Evolutionary conservation across 1,284 basidiomycete genomes (phyloP).

Genomic region (Pisolithus thermaeus): DNA sequence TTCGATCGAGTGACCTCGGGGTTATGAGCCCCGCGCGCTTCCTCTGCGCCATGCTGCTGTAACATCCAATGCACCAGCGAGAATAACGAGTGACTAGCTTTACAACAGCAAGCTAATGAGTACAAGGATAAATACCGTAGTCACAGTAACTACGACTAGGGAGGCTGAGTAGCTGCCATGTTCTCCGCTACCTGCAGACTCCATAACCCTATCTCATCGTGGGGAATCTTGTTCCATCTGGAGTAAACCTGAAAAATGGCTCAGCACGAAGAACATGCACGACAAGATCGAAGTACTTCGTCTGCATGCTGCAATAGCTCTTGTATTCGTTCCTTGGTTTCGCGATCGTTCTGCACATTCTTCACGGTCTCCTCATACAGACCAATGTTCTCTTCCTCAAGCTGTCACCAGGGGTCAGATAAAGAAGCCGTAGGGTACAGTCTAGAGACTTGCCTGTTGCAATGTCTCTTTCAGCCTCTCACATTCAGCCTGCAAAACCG

Average conservation of each 20-base stretch:
- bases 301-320: constrained; percentile 52
- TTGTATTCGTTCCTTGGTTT: constrained; percentile 40
- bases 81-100: not conserved
- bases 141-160: constrained; percentile 1
- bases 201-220: constrained; percentile 60
- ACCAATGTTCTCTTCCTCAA: constrained; percentile 48
- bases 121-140: not conserved
- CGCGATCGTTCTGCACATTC: constrained; percentile 40
- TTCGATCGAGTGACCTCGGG: constrained; percentile 37
- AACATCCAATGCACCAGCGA: not conserved
- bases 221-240: constrained; percentile 51
- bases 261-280: not conserved
- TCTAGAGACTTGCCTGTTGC: constrained; percentile 35
- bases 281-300: constrained; percentile 34
- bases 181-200: constrained; percentile 52
- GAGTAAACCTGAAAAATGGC: constrained; percentile 38
- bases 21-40: constrained; percentile 38
- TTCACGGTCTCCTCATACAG: constrained; percentile 45
- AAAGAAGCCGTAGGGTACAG: not conserved
- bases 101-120: too few species aligned
- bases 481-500: constrained; percentile 50
- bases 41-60: constrained; percentile 35
- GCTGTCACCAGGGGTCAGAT: constrained; percentile 28
- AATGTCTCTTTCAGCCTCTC: constrained; percentile 46
- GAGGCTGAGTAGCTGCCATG: constrained; percentile 30